Conservation (phyloP, 495 filamentous ascomycete genomes). For the Xylaria acuta region DNA sequence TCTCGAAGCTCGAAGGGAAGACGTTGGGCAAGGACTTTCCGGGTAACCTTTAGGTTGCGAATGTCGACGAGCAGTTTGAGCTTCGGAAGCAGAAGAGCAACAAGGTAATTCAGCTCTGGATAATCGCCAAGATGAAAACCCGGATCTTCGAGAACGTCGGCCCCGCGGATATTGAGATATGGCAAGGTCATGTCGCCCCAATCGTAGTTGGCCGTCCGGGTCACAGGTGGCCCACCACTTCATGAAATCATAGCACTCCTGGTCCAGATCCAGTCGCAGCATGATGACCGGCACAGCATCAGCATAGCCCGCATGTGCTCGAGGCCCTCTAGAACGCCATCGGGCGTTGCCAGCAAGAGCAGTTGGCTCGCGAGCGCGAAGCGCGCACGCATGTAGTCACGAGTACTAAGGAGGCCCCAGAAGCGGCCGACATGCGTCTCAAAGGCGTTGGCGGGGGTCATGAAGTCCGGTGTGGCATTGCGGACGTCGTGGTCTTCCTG, state of each 20-base stretch:
- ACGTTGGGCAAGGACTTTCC: slow-evolving; percentile 28
- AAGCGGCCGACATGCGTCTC: slow-evolving; percentile 46
- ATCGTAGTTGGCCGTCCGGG: slow-evolving; percentile 40
- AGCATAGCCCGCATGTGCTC: slow-evolving; percentile 48
- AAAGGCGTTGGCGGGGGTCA: slow-evolving; percentile 45
- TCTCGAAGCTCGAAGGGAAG: slow-evolving; percentile 33
- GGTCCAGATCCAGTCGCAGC: slow-evolving; percentile 56
- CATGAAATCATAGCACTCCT: slow-evolving; percentile 63
- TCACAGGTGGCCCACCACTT: slow-evolving; percentile 53
- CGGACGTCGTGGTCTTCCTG: slow-evolving; percentile 44
- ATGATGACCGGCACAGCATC: slow-evolving; percentile 45
- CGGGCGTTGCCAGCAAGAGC: slow-evolving; percentile 40
- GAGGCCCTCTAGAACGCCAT: slow-evolving; percentile 46
- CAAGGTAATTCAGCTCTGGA: slow-evolving; percentile 31
- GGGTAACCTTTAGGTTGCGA: slow-evolving; percentile 38
- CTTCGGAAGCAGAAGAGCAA: slow-evolving; percentile 47
- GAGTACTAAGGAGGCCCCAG: slow-evolving; percentile 46
- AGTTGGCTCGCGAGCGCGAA: slow-evolving; percentile 38
- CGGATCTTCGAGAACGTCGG: slow-evolving; percentile 44
- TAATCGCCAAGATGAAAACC: slow-evolving; percentile 27
- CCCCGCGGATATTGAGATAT: slow-evolving; percentile 44
- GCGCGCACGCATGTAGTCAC: slow-evolving; percentile 53
- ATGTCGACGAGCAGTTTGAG: slow-evolving; percentile 46
- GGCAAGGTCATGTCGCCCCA: slow-evolving; percentile 44
- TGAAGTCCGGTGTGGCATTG: slow-evolving; percentile 35